Conservation (phyloP, 257 asterid species). For the Solanum chilense region DNA sequence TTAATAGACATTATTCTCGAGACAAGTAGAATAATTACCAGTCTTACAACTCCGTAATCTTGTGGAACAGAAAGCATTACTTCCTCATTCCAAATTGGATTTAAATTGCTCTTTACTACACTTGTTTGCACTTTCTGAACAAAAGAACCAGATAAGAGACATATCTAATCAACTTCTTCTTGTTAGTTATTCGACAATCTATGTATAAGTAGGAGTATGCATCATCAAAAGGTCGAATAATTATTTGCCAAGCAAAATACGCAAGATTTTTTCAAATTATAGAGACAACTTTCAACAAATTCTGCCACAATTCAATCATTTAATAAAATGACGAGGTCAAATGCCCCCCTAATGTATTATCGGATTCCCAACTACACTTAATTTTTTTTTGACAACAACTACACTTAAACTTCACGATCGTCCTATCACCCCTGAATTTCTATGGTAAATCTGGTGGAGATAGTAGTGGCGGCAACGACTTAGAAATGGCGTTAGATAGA, state of each 20-base stretch:
- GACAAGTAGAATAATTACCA: constrained; percentile 35
- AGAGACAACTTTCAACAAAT: background rate
- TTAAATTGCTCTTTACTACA: constrained; percentile 69
- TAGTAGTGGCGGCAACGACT: background rate
- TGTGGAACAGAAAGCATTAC: constrained; percentile 95
- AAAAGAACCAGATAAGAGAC: constrained; percentile 9
- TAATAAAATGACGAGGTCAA: background rate
- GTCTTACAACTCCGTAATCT: constrained; percentile 56
- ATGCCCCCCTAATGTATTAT: background rate
- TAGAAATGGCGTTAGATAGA: background rate
- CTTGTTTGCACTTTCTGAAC: constrained; percentile 73
- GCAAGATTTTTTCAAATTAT: background rate
- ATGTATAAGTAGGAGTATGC: background rate
- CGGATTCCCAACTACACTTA: background rate
- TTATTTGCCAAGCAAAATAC: background rate
- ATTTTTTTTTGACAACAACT: background rate
- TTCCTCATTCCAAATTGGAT: constrained; percentile 93
- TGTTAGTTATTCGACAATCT: background rate
- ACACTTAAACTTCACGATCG: background rate
- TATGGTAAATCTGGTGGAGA: background rate
- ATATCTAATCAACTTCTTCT: background rate
- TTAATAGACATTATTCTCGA: background rate
- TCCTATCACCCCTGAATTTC: background rate
- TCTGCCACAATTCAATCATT: background rate
- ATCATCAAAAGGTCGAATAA: background rate